Evolutionary conservation across 495 filamentous ascomycete species (phyloP).

Genomic region (Geopyxis carbonaria): DNA sequence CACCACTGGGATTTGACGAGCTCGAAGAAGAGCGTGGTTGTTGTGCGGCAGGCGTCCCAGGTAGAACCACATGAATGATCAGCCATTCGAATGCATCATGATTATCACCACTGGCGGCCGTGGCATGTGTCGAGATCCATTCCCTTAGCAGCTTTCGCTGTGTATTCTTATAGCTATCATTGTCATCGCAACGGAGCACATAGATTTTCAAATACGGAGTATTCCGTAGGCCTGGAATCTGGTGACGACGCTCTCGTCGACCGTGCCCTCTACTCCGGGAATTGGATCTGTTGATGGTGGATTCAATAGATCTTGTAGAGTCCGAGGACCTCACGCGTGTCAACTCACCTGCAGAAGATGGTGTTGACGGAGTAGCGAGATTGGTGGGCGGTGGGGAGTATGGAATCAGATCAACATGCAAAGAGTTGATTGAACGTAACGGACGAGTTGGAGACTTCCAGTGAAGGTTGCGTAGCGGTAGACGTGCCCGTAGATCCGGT

Average conservation of each 20-base stretch:
- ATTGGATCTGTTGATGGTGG: conserved; percentile 11
- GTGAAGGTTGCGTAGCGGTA: conserved; percentile 84
- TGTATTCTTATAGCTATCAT: conserved; percentile 71
- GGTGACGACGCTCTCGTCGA: conserved; percentile 57
- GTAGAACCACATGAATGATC: conserved; percentile 74
- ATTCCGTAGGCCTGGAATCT: conserved; percentile 83
- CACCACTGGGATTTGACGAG: conserved; percentile 26
- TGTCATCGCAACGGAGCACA: conserved; percentile 80
- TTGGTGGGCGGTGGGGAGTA: conserved; percentile 29
- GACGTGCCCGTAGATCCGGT: conserved; percentile 51
- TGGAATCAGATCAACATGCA: conserved; percentile 73
- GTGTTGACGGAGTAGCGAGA: conserved; percentile 27
- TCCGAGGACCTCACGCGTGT: conserved; percentile 30
- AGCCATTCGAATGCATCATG: conserved; percentile 98
- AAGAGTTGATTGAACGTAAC: conserved; percentile 74
- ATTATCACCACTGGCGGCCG: conserved; percentile 28
- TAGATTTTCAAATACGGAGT: conserved; percentile 90
- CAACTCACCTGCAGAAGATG: conserved; percentile 27
- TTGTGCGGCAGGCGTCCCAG: conserved; percentile 57
- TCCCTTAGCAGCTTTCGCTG: conserved; percentile 65
- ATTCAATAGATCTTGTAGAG: conserved; percentile 21
- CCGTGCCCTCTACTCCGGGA: conserved; percentile 15
- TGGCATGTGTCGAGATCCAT: conserved; percentile 69
- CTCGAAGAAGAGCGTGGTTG: conserved; percentile 39
- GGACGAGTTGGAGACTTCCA: conserved; percentile 91